Evolutionary conservation across 2,329 filamentous ascomycete genomes (phyloP).

Genomic region (Coniochaeta hoffmannii): DNA sequence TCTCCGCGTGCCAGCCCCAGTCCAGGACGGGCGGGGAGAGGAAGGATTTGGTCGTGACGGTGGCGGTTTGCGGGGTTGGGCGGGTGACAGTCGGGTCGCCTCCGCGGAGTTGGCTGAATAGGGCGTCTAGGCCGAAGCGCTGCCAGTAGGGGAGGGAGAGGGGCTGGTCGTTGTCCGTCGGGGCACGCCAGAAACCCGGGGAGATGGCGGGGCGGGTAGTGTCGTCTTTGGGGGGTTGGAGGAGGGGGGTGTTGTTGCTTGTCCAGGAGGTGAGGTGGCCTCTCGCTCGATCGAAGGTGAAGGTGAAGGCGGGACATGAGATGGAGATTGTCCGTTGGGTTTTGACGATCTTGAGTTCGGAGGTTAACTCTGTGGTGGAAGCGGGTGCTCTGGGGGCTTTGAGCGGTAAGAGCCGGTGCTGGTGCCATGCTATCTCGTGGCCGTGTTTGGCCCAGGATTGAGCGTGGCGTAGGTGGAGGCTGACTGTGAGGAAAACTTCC

Average conservation of each 20-base stretch:
- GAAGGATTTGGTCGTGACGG: conserved; percentile 36
- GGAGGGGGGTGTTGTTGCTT: conserved; percentile 23
- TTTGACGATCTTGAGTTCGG: conserved; percentile 16
- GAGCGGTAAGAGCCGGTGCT: conserved; percentile 29
- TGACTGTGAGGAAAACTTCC: conserved; percentile 38
- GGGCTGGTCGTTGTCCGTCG: conserved; percentile 57
- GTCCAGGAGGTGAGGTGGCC: conserved; percentile 36
- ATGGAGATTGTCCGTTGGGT: conserved; percentile 19
- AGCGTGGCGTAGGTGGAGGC: conserved; percentile 31
- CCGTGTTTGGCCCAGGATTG: conserved; percentile 43
- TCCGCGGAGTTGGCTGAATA: conserved; percentile 38
- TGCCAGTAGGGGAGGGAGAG: conserved; percentile 51
- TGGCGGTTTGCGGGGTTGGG: conserved; percentile 16
- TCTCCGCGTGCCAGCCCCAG: conserved; percentile 46
- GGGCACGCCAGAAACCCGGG: conserved; percentile 54
- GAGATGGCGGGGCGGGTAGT: conserved; percentile 27
- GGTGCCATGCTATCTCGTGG: conserved; percentile 49
- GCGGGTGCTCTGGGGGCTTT: background rate
- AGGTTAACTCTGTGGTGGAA: conserved; percentile 6
- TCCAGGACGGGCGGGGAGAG: conserved; percentile 52
- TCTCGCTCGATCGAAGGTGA: conserved; percentile 36
- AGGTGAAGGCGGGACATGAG: conserved; percentile 24
- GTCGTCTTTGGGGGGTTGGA: conserved; percentile 26
- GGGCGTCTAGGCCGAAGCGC: conserved; percentile 37
- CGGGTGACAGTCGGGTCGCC: conserved; percentile 12